phyloP scores from a whole-genome alignment of 345 rosid species.

The Populus ilicifolia region DNA sequence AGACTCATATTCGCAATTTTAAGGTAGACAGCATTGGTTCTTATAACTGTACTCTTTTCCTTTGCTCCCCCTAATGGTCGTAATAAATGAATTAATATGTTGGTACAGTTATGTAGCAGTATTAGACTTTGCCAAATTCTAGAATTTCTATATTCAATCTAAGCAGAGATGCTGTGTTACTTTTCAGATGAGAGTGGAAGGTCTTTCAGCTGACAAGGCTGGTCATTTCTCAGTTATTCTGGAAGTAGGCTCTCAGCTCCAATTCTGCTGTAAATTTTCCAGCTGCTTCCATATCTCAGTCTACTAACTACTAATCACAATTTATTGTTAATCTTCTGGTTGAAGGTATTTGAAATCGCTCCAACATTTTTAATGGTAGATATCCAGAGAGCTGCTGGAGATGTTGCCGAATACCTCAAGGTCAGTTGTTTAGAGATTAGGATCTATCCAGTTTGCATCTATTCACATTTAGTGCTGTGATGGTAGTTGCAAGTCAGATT shows the following conservation, averaged over 20 bases:
- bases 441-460: background rate
- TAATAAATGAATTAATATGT: too few species aligned
- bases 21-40: slow-evolving; percentile 45
- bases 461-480: background rate
- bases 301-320: background rate
- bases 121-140: background rate
- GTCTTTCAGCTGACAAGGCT: slow-evolving; percentile 61
- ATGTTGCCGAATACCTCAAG: slow-evolving; percentile 67
- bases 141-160: background rate
- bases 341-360: slow-evolving; percentile 86
- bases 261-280: background rate
- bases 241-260: slow-evolving; percentile 47
- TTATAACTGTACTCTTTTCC: background rate
- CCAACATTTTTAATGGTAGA: slow-evolving; percentile 86
- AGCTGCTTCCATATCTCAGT: background rate
- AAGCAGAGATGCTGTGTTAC: slow-evolving; percentile 1
- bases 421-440: slow-evolving; percentile 30
- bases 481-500: background rate
- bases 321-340: background rate
- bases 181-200: slow-evolving; percentile 96
- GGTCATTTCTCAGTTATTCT: slow-evolving; percentile 72
- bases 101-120: too few species aligned
- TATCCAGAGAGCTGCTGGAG: slow-evolving; percentile 71
- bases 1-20: slow-evolving; percentile 92
- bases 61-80: background rate